Evolutionary conservation across 495 filamentous ascomycete species (phyloP), one percentile per base, ranked within the genome.

Genomic region (Podospora anserina): DNA sequence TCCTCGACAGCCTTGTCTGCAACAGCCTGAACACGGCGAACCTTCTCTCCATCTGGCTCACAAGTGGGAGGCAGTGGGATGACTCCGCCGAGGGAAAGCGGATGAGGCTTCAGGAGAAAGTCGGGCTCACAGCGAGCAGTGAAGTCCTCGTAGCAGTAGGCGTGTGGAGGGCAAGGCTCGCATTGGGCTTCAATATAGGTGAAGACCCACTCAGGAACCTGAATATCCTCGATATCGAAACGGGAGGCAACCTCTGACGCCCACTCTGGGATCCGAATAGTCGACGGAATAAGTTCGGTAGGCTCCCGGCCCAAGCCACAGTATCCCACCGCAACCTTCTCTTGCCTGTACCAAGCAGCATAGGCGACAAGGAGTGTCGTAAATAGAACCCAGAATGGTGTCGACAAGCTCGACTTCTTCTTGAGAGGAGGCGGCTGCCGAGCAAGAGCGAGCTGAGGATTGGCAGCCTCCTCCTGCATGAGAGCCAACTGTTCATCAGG

Each of bases 251-350:
- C 13, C 27, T 78, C 71, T 16, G 58, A 39, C 2, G 79, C 78
- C 81, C 81, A 83, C 61, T 80, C 79, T 4, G 81, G 82, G 39
- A 84, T 74, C 58, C 81, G 76, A 61, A 85, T 75, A 68, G 71
- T 75, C 19, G 73, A 65, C 26, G 84, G 83, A 63, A 86, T 79
- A 34, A 83, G 72, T 63, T 77, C 76, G 16, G 65, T 72, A 5
- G 81, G 87, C 49, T 87, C 82, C 68, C 88, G 85, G 19, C 93
- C 95, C 70, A 95, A 87, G 26, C 94, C 94, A 77, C 95, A 99
- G 77, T 94, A 99, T 28, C 95, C 95, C 56, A 97, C 92, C 53
- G 92, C 92, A 15, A 96, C 79, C 84, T 98, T 97, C 78, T 99
- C 96, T 68, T 94, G 91, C 63, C 96, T 86, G 85, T 92, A 98